Conservation (phyloP, 805 yeast genomes). For the Saccharomycopsis guyanensis region DNA sequence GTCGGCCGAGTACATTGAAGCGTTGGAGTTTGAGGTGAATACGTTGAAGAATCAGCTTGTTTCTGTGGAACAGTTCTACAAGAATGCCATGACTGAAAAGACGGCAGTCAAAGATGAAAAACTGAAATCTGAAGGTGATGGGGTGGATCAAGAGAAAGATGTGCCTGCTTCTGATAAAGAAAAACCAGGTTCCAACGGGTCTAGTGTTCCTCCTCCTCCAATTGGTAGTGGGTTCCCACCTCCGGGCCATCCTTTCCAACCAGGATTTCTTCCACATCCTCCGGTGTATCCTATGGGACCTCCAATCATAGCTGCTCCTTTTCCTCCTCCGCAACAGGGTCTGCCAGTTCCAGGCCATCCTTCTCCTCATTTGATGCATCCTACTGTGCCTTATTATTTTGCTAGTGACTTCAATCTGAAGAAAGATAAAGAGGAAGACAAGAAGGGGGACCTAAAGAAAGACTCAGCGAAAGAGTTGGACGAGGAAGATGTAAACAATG, state of each 20-base stretch:
- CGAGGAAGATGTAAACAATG: neutral
- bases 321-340: neutral
- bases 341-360: neutral
- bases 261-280: neutral
- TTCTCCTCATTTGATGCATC: conserved; percentile 12
- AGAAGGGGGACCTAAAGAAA: conserved; percentile 2
- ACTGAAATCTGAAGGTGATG: neutral
- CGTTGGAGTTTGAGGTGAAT: conserved; percentile 29
- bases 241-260: neutral
- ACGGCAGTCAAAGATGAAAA: neutral
- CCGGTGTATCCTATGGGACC: conserved; percentile 1
- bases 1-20: conserved; percentile 35
- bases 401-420: conserved; percentile 27
- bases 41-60: conserved; percentile 22
- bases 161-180: neutral
- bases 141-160: neutral
- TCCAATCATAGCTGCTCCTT: conserved; percentile 11
- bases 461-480: neutral
- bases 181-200: neutral
- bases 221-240: neutral
- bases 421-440: conserved; percentile 32
- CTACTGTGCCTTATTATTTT: conserved; percentile 19
- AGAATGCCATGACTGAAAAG: neutral
- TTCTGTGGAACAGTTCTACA: conserved; percentile 21
- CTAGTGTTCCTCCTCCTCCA: neutral